Evolutionary conservation across 148 eudicot genomes (phyloP), one percentile per base, ranked within the genome.

Genomic region (Chenopodium berlandieri): DNA sequence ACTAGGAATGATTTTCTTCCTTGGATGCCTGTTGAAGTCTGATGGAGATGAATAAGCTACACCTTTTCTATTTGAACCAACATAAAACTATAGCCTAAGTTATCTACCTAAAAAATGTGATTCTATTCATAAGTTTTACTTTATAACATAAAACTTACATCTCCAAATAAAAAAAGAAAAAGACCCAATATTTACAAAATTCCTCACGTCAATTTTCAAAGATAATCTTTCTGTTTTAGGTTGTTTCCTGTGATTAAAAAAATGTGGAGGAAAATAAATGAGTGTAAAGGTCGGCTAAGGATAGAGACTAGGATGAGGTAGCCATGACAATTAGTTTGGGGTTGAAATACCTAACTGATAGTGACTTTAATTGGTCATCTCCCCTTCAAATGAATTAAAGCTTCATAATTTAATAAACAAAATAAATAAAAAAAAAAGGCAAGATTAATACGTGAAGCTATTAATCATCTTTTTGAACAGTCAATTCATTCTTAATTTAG

Each of bases 341-440:
- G 69, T 76, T 77, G 60, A 72, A 32, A 74, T 80, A 86, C 89
- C 91, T 84, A 85, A 85, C 87, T 89, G 85, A 80, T 78, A 23
- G 84, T 75, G 87, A 85, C 87, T 47, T 7, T 78, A 17, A 64
- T 32, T 78, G 62, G 31, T 67, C 79, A 81, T 77, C 71, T 67
- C 10, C 73, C 67, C 74, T 14, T 31, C 73, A 71, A 13, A 4
- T 44, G 77, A 40, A 40, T 40, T 40, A 40, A 77, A 72, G 81
- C 72, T 82, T 37, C 71, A 78, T 68, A 34, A 27, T 70, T 64
- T 50, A 2, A 1, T 5, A 1, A 32, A 40, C 0, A 40, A 40
- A 40, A 23, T 23, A 23, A 27, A 27, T 27, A 27, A 27, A 27
- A 27, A 27, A 27, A 66, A 64, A 47, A 78, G 72, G 78, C 73